Conservation (phyloP, 2,329 filamentous ascomycete genomes). For the Colletotrichum higginsianum region DNA sequence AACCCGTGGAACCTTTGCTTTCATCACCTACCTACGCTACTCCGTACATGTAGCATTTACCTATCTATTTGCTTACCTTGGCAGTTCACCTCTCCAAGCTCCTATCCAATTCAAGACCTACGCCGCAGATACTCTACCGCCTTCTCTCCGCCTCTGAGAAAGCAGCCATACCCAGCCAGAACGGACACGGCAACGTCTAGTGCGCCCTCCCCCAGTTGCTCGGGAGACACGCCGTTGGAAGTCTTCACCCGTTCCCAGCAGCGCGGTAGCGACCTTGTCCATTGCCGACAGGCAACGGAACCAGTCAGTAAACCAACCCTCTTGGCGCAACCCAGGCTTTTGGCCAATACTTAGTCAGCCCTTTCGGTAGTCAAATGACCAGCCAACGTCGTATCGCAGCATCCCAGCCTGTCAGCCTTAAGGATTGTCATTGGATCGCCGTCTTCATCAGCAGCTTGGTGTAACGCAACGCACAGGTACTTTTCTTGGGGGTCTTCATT, state of each 20-base stretch:
- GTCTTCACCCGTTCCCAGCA: slow-evolving; percentile 4
- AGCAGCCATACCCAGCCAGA: neutral
- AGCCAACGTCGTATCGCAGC: neutral
- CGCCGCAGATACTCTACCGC: neutral
- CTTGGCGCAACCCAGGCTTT: neutral
- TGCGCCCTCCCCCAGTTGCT: neutral
- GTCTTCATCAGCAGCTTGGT: neutral
- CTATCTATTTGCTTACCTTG: neutral
- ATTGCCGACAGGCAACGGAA: neutral
- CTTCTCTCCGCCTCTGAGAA: neutral
- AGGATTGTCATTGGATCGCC: neutral
- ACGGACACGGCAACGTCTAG: slow-evolving; percentile 15
- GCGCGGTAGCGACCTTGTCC: neutral
- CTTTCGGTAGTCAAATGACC: neutral
- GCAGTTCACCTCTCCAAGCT: neutral
- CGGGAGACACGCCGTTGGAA: neutral
- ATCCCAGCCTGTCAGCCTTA: slow-evolving; percentile 18
- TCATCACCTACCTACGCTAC: neutral
- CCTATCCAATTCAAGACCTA: neutral
- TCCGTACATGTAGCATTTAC: no score
- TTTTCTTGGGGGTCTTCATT: neutral
- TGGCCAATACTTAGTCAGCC: slow-evolving; percentile 3
- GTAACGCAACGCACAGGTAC: neutral
- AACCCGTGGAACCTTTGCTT: neutral
- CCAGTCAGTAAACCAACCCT: neutral